Conservation (phyloP, 2,329 filamentous ascomycete species). For the Cylindrodendrum hubeiense region DNA sequence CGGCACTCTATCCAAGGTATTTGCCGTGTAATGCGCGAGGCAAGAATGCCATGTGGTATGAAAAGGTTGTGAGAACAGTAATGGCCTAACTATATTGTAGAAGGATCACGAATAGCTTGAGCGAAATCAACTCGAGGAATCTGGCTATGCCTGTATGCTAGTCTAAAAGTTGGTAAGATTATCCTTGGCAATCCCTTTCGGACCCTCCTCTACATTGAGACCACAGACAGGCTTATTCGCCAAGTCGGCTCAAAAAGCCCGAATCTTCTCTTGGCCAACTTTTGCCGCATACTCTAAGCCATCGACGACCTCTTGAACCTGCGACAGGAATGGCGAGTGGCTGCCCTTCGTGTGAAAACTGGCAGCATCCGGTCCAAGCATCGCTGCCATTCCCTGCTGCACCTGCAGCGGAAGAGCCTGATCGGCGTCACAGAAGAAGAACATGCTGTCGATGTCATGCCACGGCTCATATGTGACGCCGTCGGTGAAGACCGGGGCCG, state of each 20-base stretch:
- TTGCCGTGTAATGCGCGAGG: too few relatives aligned
- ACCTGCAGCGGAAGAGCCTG: slow-evolving; percentile 35
- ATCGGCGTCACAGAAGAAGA: slow-evolving; percentile 41
- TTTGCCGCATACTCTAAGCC: slow-evolving; percentile 31
- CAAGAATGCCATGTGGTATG: too few relatives aligned
- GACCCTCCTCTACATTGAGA: too few relatives aligned
- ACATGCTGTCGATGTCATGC: slow-evolving; percentile 43
- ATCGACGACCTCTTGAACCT: slow-evolving; percentile 28
- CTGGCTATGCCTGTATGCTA: too few relatives aligned
- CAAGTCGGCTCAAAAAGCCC: background rate
- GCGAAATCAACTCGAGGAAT: too few relatives aligned
- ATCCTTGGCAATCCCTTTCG: too few relatives aligned
- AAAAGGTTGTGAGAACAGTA: too few relatives aligned
- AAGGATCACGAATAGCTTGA: too few relatives aligned
- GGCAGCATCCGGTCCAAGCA: slow-evolving; percentile 13
- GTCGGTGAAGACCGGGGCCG: slow-evolving; percentile 32
- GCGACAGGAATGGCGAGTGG: slow-evolving; percentile 32
- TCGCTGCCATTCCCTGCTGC: slow-evolving; percentile 38
- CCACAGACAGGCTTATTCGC: too few relatives aligned
- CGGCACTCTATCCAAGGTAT: too few relatives aligned
- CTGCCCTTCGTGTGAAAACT: slow-evolving; percentile 22
- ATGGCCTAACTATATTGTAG: too few relatives aligned
- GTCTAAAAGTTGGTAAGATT: too few relatives aligned
- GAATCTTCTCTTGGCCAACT: slow-evolving; percentile 4
- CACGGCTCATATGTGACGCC: slow-evolving; percentile 42